Percentiles rank a stretch among this genome's conserved stretches.
Evolutionary conservation across 2,329 filamentous ascomycete species (phyloP).

Genomic region (Aspergillus sergii): DNA sequence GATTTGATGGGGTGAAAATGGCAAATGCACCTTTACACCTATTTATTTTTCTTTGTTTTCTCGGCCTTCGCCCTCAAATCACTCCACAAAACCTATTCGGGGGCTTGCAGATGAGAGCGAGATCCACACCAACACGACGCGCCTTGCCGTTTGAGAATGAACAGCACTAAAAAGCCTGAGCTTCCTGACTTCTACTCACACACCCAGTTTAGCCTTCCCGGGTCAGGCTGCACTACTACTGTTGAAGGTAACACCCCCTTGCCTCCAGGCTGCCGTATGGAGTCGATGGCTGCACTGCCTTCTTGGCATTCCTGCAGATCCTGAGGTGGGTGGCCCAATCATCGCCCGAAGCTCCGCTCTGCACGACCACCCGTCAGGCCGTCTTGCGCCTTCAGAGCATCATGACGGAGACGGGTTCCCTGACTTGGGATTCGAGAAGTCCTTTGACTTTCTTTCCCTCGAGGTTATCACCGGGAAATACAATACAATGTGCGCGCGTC

Average conservation of each 20-base stretch:
- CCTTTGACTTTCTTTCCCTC: neutral
- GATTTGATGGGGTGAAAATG: neutral
- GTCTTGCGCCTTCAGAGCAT: neutral
- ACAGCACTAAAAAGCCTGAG: neutral
- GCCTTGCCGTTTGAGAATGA: constrained; percentile 1
- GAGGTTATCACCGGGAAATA: neutral
- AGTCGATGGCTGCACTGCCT: constrained; percentile 2
- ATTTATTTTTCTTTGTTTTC: neutral
- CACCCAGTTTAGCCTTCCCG: neutral
- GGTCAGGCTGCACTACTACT: constrained; percentile 7
- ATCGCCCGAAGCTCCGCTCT: neutral
- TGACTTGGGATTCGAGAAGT: neutral
- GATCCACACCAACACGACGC: neutral
- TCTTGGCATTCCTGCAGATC: constrained; percentile 5
- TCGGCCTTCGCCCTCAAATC: no score
- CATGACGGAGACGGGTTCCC: neutral
- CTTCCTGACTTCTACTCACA: neutral
- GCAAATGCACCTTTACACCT: neutral
- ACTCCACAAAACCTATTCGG: no score
- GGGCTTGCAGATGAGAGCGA: neutral
- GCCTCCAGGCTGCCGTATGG: constrained; percentile 1
- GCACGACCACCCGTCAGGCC: constrained; percentile 3
- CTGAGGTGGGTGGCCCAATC: neutral
- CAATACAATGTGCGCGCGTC: neutral
- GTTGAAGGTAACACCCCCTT: constrained; percentile 5